Percentiles rank a stretch among this genome's conserved stretches.
Evolutionary conservation across 2,329 filamentous ascomycete genomes (phyloP).

Genomic region (Fusarium buharicum): DNA sequence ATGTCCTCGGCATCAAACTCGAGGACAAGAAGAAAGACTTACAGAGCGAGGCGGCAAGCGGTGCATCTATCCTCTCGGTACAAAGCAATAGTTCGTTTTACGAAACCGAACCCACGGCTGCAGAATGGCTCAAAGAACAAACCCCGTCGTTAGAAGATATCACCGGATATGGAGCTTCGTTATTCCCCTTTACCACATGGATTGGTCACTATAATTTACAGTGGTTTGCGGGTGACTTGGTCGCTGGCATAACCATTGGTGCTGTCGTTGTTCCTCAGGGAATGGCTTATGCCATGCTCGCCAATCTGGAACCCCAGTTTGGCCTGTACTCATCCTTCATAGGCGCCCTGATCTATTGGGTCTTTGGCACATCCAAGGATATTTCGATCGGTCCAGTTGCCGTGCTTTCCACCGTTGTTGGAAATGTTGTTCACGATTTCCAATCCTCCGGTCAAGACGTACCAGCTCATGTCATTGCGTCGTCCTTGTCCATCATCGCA

Average conservation of each 20-base stretch:
- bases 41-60: constrained; percentile 72
- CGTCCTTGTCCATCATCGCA: constrained; percentile 78
- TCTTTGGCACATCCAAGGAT: constrained; percentile 98
- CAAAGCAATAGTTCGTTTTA: constrained; percentile 81
- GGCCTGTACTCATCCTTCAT: constrained; percentile 92
- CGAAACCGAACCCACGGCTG: constrained; percentile 80
- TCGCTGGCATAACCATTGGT: constrained; percentile 75
- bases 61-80: constrained; percentile 82
- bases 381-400: constrained; percentile 98
- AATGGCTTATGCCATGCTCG: constrained; percentile 93
- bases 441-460: constrained; percentile 66
- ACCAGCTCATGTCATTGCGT: constrained; percentile 75
- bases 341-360: constrained; percentile 94
- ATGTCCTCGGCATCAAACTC: constrained; percentile 83
- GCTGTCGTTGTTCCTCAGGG: constrained; percentile 88
- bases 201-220: constrained; percentile 86
- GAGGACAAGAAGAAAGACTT: constrained; percentile 65
- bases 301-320: constrained; percentile 81
- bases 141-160: constrained; percentile 68
- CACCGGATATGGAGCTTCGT: constrained; percentile 69
- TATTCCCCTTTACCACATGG: constrained; percentile 94
- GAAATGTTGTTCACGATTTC: constrained; percentile 79
- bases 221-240: constrained; percentile 89
- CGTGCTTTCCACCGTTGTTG: constrained; percentile 91
- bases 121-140: constrained; percentile 75